Percentiles rank a stretch among this genome's conserved stretches.
phyloP scores from a whole-genome alignment of 495 filamentous ascomycete species.

The Xylaria telfairii region DNA sequence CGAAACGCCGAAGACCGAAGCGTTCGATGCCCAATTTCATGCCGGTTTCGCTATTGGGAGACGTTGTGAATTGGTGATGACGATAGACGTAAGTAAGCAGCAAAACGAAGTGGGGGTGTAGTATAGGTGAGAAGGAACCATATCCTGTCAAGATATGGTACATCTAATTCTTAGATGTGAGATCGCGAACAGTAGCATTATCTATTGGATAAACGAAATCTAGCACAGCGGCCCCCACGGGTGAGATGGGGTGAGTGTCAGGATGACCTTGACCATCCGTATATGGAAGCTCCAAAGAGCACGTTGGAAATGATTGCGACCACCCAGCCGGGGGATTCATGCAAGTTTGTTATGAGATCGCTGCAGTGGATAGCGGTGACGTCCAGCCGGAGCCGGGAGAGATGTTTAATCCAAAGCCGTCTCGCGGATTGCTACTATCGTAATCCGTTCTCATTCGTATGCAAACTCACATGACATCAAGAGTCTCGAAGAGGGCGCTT shows the following conservation, averaged over 20 bases:
- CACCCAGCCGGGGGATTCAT: conserved; percentile 2
- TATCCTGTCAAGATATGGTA: neutral
- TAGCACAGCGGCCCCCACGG: neutral
- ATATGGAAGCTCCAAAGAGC: conserved; percentile 5
- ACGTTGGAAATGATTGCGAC: neutral
- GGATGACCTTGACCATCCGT: conserved; percentile 3
- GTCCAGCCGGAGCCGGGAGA: conserved; percentile 5
- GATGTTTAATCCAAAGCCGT: neutral
- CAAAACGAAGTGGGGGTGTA: neutral
- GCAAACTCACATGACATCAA: neutral
- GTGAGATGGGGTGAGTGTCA: conserved; percentile 1
- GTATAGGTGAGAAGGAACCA: neutral
- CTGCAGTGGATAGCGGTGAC: neutral
- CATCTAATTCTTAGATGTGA: conserved; percentile 13
- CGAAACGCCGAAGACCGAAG: conserved; percentile 9
- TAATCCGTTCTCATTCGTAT: neutral
- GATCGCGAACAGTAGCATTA: conserved; percentile 6
- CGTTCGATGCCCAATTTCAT: neutral
- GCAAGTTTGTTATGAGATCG: conserved; percentile 16
- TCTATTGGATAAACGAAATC: conserved; percentile 17
- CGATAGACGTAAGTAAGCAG: neutral
- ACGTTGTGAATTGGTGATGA: conserved; percentile 12
- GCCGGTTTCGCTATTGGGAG: neutral
- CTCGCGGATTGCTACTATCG: neutral
- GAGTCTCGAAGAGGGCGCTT: neutral